A percentile compares a stretch with the other conserved stretches of the same genome.
phyloP scores from a whole-genome alignment of 306 rosid species.

The Castanea crenata region DNA sequence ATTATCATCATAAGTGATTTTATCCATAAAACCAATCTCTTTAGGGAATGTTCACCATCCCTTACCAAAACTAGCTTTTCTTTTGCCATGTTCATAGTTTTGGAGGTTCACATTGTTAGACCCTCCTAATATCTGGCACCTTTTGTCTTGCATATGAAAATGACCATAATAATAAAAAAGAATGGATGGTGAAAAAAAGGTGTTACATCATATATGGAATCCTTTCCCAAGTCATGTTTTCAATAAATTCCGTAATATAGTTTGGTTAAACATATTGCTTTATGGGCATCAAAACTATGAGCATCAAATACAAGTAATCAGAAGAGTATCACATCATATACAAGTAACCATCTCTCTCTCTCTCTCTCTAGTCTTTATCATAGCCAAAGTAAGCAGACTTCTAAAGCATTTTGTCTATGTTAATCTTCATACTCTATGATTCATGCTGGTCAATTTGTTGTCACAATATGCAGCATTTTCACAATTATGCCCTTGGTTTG shows the following conservation, averaged over 20 bases:
- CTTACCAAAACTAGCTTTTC: background rate
- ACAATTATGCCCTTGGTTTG: background rate
- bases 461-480: background rate
- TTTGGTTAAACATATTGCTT: slow-evolving; percentile 6
- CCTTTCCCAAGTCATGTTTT: background rate
- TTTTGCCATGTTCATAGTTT: background rate
- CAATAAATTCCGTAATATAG: slow-evolving; percentile 14
- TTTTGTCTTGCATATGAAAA: background rate
- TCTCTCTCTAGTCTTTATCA: slow-evolving; percentile 16
- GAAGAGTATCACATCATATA: slow-evolving; percentile 9
- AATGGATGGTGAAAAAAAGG: background rate
- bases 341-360: slow-evolving; percentile 11
- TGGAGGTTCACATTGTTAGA: background rate
- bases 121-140: background rate
- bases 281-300: background rate
- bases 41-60: background rate
- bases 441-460: background rate
- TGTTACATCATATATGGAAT: background rate
- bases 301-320: slow-evolving; percentile 7
- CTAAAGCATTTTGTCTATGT: background rate
- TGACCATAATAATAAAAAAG: background rate
- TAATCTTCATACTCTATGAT: too few species aligned
- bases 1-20: slow-evolving; percentile 23
- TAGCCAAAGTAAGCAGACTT: background rate
- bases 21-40: background rate